phyloP scores from a whole-genome alignment of 2,329 filamentous ascomycete genomes.

The Cladobotryum mycophilum region DNA sequence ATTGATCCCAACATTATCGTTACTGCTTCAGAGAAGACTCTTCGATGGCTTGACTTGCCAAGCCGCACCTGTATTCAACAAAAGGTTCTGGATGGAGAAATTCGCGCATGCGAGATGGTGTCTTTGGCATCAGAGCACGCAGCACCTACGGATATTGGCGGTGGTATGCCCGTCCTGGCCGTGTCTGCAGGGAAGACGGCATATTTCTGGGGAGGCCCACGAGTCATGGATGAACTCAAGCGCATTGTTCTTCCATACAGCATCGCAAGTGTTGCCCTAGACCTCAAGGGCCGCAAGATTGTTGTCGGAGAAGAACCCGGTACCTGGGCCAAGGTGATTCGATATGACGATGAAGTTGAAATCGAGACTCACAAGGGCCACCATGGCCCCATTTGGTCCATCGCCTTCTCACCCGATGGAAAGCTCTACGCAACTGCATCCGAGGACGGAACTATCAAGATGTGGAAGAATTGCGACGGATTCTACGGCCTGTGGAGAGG shows the following conservation, averaged over 20 bases:
- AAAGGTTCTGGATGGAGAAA: constrained; percentile 72
- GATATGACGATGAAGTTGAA: constrained; percentile 77
- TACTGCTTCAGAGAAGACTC: constrained; percentile 84
- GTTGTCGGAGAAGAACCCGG: constrained; percentile 88
- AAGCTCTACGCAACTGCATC: constrained; percentile 95
- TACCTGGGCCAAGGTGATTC: constrained; percentile 94
- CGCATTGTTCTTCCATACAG: constrained; percentile 74
- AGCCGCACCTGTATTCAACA: constrained; percentile 69
- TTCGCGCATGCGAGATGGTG: constrained; percentile 89
- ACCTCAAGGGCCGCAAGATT: constrained; percentile 72
- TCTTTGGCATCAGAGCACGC: constrained; percentile 54
- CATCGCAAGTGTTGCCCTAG: constrained; percentile 83
- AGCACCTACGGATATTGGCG: constrained; percentile 56
- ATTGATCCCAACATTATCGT: constrained; percentile 81
- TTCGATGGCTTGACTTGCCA: constrained; percentile 91
- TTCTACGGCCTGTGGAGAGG: constrained; percentile 59
- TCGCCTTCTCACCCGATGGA: constrained; percentile 89
- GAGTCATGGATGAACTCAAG: constrained; percentile 69
- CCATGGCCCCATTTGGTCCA: constrained; percentile 94
- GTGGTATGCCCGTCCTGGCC: constrained; percentile 67
- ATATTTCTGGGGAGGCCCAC: constrained; percentile 79
- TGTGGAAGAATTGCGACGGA: constrained; percentile 68
- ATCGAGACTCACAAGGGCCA: constrained; percentile 94
- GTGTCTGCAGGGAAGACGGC: constrained; percentile 92
- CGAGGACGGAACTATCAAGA: constrained; percentile 95